These are phyloP conservation scores for Globisporangium splendens DNA, from an alignment of 352 stramenopile genomes.

Conservation along the genomic window DNA sequence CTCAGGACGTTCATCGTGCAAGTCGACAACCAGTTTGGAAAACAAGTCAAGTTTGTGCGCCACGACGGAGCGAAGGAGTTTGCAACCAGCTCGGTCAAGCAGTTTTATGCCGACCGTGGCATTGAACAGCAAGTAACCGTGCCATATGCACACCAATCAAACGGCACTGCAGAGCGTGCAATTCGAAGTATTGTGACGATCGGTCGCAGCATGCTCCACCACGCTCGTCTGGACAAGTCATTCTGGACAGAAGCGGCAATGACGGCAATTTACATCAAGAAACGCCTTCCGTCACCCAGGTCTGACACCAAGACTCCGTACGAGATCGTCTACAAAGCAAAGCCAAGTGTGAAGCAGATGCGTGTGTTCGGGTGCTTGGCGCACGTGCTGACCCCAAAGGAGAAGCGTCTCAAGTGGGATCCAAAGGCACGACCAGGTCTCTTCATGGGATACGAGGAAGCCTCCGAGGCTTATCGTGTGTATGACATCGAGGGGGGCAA, in stretches of 20 bases:
- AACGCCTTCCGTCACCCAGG: background rate
- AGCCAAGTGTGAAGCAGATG: background rate
- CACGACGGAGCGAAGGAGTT: conserved; percentile 21
- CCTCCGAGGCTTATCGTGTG: too few species aligned
- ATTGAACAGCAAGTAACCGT: too few species aligned
- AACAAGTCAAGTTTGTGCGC: conserved; percentile 8
- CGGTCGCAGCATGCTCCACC: too few species aligned
- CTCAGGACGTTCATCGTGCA: conserved; percentile 9
- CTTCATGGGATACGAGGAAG: too few species aligned
- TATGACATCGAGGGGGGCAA: too few species aligned
- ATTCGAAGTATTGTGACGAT: conserved; percentile 23
- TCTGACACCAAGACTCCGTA: background rate
- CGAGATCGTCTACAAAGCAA: background rate
- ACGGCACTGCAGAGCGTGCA: conserved; percentile 25
- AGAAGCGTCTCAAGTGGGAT: too few species aligned
- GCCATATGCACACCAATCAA: conserved; percentile 26
- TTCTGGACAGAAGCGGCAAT: conserved; percentile 18
- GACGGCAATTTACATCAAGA: background rate
- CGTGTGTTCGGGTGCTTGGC: too few species aligned
- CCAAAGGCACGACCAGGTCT: too few species aligned
- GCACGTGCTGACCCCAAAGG: too few species aligned
- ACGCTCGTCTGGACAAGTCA: conserved; percentile 10
- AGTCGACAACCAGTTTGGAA: conserved; percentile 14
- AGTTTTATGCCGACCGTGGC: too few species aligned
- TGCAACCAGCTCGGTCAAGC: too few species aligned